A percentile compares a stretch with the other conserved stretches of the same genome.
Conservation (phyloP, 345 rosid genomes). For the Linum usitatissimum region DNA sequence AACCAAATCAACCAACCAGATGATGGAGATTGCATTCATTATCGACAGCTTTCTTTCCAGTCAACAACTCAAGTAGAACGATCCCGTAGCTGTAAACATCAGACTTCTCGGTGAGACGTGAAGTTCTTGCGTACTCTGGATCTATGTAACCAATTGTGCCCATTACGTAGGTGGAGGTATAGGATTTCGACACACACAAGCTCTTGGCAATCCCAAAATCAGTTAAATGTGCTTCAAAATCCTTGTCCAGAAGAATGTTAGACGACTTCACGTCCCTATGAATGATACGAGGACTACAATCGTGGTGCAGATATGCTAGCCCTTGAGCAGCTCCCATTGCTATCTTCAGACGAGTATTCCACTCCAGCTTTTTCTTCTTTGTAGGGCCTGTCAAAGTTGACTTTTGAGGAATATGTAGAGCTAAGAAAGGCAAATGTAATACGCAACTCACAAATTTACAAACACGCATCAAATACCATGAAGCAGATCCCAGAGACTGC, state of each 20-base stretch:
- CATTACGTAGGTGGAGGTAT: conserved; percentile 78
- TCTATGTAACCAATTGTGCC: conserved; percentile 97
- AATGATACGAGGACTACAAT: conserved; percentile 87
- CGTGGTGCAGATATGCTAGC: conserved; percentile 82
- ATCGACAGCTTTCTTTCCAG: conserved; percentile 86
- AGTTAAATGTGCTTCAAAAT: conserved; percentile 83
- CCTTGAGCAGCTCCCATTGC: conserved; percentile 96
- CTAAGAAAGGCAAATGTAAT: neutral
- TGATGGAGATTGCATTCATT: conserved; percentile 87
- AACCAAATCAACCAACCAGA: conserved; percentile 39
- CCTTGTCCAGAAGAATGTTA: conserved; percentile 77
- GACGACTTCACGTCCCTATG: conserved; percentile 95
- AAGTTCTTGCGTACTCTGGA: conserved; percentile 94
- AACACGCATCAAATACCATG: conserved; percentile 36
- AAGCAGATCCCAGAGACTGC: conserved; percentile 95
- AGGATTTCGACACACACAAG: conserved; percentile 61
- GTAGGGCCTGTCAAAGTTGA: conserved; percentile 38
- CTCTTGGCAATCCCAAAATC: conserved; percentile 96
- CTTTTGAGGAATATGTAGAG: neutral
- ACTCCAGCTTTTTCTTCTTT: conserved; percentile 73
- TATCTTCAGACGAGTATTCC: conserved; percentile 72
- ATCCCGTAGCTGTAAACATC: conserved; percentile 94
- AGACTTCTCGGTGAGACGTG: conserved; percentile 83
- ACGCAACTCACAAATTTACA: neutral
- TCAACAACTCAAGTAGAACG: conserved; percentile 79